phyloP scores from a whole-genome alignment of 768 basidiomycete genomes.

The Suillus sp. region DNA sequence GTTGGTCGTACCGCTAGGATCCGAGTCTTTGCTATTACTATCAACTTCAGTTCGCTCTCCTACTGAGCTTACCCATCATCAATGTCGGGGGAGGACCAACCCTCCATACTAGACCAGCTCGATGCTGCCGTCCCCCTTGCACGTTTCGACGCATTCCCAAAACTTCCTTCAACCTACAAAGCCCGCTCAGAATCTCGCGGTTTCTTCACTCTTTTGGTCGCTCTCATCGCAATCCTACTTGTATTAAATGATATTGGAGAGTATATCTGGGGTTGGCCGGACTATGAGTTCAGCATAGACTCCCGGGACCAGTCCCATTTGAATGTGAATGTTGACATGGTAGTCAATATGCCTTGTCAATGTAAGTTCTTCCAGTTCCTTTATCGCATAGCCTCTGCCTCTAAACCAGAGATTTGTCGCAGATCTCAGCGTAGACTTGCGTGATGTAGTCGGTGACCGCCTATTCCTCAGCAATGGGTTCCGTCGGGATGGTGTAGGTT shows the following conservation, averaged over 20 bases:
- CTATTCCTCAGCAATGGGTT: constrained; percentile 80
- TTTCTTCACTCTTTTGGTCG: constrained; percentile 75
- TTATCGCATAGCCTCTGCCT: neutral
- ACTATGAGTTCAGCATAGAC: constrained; percentile 89
- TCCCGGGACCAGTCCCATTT: constrained; percentile 57
- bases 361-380: constrained; percentile 57
- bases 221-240: constrained; percentile 66
- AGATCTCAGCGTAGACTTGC: constrained; percentile 87
- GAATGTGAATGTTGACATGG: constrained; percentile 89
- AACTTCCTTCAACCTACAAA: constrained; percentile 81
- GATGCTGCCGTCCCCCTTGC: constrained; percentile 66
- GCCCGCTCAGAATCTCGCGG: constrained; percentile 78
- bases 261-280: constrained; percentile 92
- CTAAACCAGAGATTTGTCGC: constrained; percentile 1
- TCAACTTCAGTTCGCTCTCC: neutral
- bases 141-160: constrained; percentile 85
- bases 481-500: constrained; percentile 78
- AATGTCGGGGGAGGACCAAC: constrained; percentile 17
- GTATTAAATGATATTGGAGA: constrained; percentile 89
- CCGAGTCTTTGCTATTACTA: neutral
- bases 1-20: neutral
- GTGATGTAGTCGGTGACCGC: constrained; percentile 93
- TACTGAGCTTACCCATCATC: constrained; percentile 16
- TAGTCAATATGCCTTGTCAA: constrained; percentile 90
- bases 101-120: constrained; percentile 59